Evolutionary conservation across 2,329 filamentous ascomycete species (phyloP).

Genomic region (Penicillium sp.): DNA sequence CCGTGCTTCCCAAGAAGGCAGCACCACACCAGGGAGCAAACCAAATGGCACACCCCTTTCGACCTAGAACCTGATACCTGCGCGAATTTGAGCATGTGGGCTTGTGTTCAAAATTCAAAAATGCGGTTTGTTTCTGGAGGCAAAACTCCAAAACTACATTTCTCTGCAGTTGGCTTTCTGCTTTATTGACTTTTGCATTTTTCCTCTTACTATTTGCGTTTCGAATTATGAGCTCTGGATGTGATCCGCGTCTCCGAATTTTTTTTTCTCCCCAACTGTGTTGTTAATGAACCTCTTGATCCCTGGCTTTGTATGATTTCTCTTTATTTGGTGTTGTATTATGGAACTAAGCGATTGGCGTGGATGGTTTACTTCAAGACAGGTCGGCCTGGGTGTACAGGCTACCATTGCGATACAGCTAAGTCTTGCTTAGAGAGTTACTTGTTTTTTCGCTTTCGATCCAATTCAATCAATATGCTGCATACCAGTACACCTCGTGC

Average conservation of each 20-base stretch:
- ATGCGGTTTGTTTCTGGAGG: neutral
- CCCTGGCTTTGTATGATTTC: slow-evolving; percentile 17
- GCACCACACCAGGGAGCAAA: slow-evolving; percentile 36
- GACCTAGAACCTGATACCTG: slow-evolving; percentile 14
- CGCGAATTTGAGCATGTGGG: neutral
- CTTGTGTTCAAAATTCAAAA: slow-evolving; percentile 4
- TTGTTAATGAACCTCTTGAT: slow-evolving; percentile 22
- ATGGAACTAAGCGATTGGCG: slow-evolving; percentile 26
- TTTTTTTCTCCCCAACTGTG: slow-evolving; percentile 13
- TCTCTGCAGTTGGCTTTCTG: neutral
- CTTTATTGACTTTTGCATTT: neutral
- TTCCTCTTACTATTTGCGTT: neutral
- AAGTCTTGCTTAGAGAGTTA: slow-evolving; percentile 8
- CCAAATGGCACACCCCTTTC: slow-evolving; percentile 34
- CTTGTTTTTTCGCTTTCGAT: slow-evolving; percentile 11
- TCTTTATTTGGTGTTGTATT: slow-evolving; percentile 19
- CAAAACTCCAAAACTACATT: neutral
- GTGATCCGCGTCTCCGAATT: neutral
- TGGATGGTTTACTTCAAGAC: slow-evolving; percentile 24
- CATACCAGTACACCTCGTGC: neutral
- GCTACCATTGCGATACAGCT: slow-evolving; percentile 14
- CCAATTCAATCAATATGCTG: slow-evolving; percentile 9
- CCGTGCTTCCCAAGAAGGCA: slow-evolving; percentile 36
- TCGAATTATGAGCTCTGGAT: neutral
- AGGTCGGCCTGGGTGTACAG: slow-evolving; percentile 18